Percentiles rank a stretch among this genome's conserved stretches.
These are phyloP conservation scores for Ammopiptanthus mongolicus DNA, from an alignment of 306 rosid genomes.

Conservation along the genomic window DNA sequence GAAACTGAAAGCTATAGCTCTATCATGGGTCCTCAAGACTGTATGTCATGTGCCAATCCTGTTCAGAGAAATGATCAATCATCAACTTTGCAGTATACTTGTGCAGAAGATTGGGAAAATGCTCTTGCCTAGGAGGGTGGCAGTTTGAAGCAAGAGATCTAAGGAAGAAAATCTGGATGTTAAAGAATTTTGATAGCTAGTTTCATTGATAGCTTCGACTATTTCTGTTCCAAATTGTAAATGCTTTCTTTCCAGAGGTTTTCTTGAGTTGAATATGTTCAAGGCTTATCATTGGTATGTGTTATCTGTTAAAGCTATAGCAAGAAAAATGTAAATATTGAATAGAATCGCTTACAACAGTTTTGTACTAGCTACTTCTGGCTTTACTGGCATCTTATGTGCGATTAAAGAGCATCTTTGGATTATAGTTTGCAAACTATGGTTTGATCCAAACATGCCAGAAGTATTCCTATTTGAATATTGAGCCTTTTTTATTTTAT, in stretches of 20 bases:
- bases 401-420: not conserved
- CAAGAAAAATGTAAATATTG: conserved; percentile 33
- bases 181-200: conserved; percentile 25
- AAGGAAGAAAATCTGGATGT: conserved; percentile 15
- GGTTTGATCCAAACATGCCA: not conserved
- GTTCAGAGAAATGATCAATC: conserved; percentile 20
- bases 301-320: conserved; percentile 3
- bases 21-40: conserved; percentile 26
- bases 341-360: conserved; percentile 16
- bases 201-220: conserved; percentile 9
- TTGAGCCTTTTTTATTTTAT: not conserved
- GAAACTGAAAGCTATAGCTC: conserved; percentile 36
- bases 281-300: conserved; percentile 16
- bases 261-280: conserved; percentile 25
- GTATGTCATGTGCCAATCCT: conserved; percentile 40
- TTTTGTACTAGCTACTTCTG: conserved; percentile 2
- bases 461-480: not conserved
- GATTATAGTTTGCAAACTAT: not conserved
- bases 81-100: conserved; percentile 22
- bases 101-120: conserved; percentile 27
- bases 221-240: conserved; percentile 13
- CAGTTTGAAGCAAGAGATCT: conserved; percentile 33
- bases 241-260: conserved; percentile 20
- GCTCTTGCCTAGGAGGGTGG: conserved; percentile 21
- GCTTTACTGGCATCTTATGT: not conserved